phyloP scores from a whole-genome alignment of 306 rosid species.

The Malus domestica region ASM211411v1 NC_041804.1:12534001-12534500 shows the following conservation, averaged over 20 bases:
- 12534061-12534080: constrained; percentile 55
- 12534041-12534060: constrained; percentile 15
- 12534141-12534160: not conserved
- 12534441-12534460: not conserved
- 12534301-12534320: constrained; percentile 25
- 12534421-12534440: not conserved
- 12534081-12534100: constrained; percentile 44
- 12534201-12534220: constrained; percentile 39
- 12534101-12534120: constrained; percentile 24
- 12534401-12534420: not conserved
- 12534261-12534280: not conserved
- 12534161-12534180: constrained; percentile 40
- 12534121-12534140: constrained; percentile 46
- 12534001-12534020: not conserved
- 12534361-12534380: not conserved
- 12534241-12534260: no score
- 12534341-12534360: not conserved
- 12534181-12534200: constrained; percentile 30
- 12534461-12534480: not conserved
- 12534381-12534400: not conserved
- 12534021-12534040: not conserved
- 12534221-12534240: not conserved
- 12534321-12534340: constrained; percentile 35
- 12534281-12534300: not conserved
- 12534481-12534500: not conserved